Evolutionary conservation across 2,329 filamentous ascomycete genomes (phyloP).

Genomic region (Monilinia fructicola): DNA sequence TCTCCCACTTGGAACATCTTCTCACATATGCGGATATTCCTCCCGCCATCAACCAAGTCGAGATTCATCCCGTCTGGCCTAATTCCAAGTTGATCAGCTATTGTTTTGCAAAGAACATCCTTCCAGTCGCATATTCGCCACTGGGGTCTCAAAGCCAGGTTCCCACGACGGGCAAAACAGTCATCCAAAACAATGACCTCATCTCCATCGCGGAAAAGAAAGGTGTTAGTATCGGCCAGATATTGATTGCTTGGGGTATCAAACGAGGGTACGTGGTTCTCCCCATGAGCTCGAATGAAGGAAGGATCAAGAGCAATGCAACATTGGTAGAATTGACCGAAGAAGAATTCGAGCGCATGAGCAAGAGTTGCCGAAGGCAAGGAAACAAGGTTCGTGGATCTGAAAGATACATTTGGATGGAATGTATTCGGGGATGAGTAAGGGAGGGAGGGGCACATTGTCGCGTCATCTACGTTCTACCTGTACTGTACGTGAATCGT

Average conservation of each 20-base stretch:
- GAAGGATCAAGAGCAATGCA: conserved; percentile 67
- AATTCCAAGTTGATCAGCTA: conserved; percentile 70
- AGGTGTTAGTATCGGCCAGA: conserved; percentile 56
- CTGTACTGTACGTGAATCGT: background rate
- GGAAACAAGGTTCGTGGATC: conserved; percentile 72
- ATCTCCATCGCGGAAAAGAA: conserved; percentile 63
- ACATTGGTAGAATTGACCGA: conserved; percentile 62
- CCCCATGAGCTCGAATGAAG: conserved; percentile 67
- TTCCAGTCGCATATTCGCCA: conserved; percentile 72
- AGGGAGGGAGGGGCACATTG: background rate
- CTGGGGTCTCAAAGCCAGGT: conserved; percentile 62
- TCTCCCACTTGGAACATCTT: conserved; percentile 53
- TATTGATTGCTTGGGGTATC: conserved; percentile 70
- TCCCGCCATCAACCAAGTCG: conserved; percentile 56
- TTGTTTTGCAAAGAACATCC: conserved; percentile 66
- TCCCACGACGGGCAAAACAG: conserved; percentile 62
- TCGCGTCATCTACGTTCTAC: background rate
- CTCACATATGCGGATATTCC: conserved; percentile 49
- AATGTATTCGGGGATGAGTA: conserved; percentile 47
- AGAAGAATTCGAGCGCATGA: conserved; percentile 57
- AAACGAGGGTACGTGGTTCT: conserved; percentile 67
- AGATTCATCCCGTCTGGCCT: conserved; percentile 70
- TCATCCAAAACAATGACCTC: conserved; percentile 57
- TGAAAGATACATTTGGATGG: conserved; percentile 75
- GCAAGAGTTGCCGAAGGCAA: conserved; percentile 59